Conservation (phyloP, 2,329 filamentous ascomycete genomes). For the Cladophialophora immunda region DNA sequence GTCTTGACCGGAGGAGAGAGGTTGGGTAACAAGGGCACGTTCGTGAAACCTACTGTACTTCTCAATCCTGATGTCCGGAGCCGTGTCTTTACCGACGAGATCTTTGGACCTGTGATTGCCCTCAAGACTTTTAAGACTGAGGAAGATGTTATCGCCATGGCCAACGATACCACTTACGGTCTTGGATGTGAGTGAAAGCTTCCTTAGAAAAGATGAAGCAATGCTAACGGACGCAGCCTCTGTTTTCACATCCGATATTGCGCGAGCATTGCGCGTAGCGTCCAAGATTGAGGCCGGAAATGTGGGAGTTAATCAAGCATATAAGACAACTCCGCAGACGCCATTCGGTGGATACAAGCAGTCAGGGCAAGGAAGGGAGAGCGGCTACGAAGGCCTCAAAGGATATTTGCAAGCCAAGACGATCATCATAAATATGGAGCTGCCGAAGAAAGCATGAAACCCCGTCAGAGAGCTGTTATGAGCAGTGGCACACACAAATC, state of each 20-base stretch:
- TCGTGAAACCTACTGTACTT: conserved; percentile 69
- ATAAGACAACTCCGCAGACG: conserved; percentile 55
- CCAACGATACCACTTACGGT: conserved; percentile 67
- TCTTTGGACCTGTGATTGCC: conserved; percentile 70
- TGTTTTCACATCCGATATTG: conserved; percentile 71
- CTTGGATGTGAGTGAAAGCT: conserved; percentile 49
- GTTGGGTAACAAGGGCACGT: conserved; percentile 68
- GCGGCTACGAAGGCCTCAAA: conserved; percentile 35
- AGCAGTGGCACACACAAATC: not conserved
- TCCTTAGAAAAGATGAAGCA: not conserved
- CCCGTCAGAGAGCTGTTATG: not conserved
- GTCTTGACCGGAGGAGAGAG: conserved; percentile 70
- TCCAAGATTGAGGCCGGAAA: conserved; percentile 71
- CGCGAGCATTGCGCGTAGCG: conserved; percentile 65
- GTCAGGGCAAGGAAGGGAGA: conserved; percentile 68
- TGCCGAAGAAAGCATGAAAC: conserved; percentile 14
- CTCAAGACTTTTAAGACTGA: conserved; percentile 67
- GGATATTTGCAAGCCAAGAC: conserved; percentile 38
- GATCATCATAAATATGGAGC: conserved; percentile 37
- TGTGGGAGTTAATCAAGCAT: conserved; percentile 74
- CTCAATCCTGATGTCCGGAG: conserved; percentile 65
- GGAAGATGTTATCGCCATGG: conserved; percentile 65
- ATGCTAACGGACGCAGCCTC: conserved; percentile 45
- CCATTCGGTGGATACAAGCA: conserved; percentile 72
- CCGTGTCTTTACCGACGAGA: conserved; percentile 69